Evolutionary conservation across 257 asterid species (phyloP).

Genomic region (Scutellaria barbata): DNA sequence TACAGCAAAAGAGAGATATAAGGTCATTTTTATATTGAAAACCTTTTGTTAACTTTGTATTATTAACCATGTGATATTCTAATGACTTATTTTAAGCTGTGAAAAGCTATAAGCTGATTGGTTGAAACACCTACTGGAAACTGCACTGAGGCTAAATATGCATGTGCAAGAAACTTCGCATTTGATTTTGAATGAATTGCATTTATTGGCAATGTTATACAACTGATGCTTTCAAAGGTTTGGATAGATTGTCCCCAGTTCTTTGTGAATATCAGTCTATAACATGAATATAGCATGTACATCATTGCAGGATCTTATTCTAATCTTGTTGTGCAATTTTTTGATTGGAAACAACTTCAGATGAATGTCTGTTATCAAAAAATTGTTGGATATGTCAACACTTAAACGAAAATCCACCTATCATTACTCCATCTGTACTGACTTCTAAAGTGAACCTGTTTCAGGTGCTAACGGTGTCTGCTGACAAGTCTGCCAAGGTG

Average conservation of each 20-base stretch:
- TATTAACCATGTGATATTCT: conserved; percentile 9
- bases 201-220: background rate
- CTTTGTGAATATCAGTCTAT: background rate
- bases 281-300: conserved; percentile 6
- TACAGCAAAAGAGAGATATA: background rate
- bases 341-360: conserved; percentile 16
- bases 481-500: conserved; percentile 91
- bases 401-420: background rate
- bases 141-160: background rate
- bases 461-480: conserved; percentile 94
- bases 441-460: conserved; percentile 17
- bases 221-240: conserved; percentile 4
- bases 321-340: conserved; percentile 4
- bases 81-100: conserved; percentile 9
- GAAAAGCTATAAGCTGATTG: conserved; percentile 6
- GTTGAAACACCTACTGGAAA: background rate
- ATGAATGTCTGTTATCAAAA: background rate
- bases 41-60: conserved; percentile 4
- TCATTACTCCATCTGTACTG: background rate
- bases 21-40: background rate
- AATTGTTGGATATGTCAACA: background rate
- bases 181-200: conserved; percentile 13
- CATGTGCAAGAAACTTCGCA: conserved; percentile 13
- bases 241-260: background rate
- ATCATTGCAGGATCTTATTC: conserved; percentile 3